These are phyloP conservation scores for Aureobasidium zeae DNA, from an alignment of 2,329 filamentous ascomycete genomes.

Conservation along the genomic window DNA sequence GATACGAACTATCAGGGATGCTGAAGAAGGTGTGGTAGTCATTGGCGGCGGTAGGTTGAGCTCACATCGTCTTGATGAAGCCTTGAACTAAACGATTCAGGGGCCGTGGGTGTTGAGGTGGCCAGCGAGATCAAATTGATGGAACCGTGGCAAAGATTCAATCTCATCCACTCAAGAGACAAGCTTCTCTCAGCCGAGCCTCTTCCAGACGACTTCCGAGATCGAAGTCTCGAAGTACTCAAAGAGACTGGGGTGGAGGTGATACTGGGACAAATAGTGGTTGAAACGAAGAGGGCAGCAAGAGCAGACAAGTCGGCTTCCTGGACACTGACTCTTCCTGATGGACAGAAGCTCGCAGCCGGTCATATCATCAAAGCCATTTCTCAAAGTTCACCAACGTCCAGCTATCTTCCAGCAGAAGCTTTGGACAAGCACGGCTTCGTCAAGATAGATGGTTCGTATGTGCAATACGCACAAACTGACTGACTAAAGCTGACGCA, in stretches of 20 bases:
- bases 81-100: conserved; percentile 28
- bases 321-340: conserved; percentile 47
- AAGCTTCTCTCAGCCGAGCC: conserved; percentile 65
- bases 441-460: conserved; percentile 45
- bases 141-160: conserved; percentile 57
- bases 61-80: too few species aligned
- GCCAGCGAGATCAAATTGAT: conserved; percentile 65
- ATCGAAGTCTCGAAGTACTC: conserved; percentile 50
- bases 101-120: conserved; percentile 75
- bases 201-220: conserved; percentile 60
- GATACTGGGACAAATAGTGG: conserved; percentile 47
- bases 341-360: conserved; percentile 50
- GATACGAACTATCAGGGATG: conserved; percentile 43
- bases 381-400: conserved; percentile 53
- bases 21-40: conserved; percentile 53
- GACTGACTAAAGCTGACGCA: background rate
- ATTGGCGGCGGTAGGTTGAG: conserved; percentile 55
- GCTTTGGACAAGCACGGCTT: conserved; percentile 56
- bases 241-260: conserved; percentile 56
- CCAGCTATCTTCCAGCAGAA: conserved; percentile 50
- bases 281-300: conserved; percentile 36
- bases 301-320: conserved; percentile 30
- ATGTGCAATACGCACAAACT: background rate
- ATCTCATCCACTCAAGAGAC: conserved; percentile 62
- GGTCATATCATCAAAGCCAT: conserved; percentile 62